Percentiles rank a stretch among this genome's conserved stretches.
These are phyloP conservation scores for Fomitopsis palustris DNA, from an alignment of 1,284 basidiomycete species.

Conservation along the genomic window DNA sequence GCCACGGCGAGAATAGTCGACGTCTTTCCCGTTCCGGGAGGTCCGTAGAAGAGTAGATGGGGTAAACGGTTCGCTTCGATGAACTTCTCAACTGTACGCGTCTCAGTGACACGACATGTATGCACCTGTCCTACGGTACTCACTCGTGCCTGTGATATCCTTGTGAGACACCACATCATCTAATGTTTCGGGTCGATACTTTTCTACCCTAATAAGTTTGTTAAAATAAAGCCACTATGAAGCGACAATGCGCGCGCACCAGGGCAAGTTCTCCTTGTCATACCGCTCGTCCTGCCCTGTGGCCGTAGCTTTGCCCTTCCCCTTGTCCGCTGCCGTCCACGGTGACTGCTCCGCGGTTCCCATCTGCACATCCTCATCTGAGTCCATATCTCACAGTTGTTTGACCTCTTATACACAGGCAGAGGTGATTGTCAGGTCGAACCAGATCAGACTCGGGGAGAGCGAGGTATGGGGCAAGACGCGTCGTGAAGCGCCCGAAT, in stretches of 20 bases:
- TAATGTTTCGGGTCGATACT: conserved; percentile 86
- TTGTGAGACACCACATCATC: conserved; percentile 94
- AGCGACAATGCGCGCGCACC: conserved; percentile 41
- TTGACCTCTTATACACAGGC: not conserved
- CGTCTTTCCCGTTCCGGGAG: conserved; percentile 97
- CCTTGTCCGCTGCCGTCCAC: conserved; percentile 41
- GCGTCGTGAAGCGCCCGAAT: conserved; percentile 11
- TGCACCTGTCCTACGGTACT: conserved; percentile 23
- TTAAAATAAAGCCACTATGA: not conserved
- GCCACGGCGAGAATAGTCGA: conserved; percentile 98
- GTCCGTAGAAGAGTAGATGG: conserved; percentile 96
- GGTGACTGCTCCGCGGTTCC: conserved; percentile 43
- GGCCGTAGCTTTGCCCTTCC: conserved; percentile 59
- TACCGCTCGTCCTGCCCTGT: conserved; percentile 34
- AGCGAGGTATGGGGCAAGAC: not conserved
- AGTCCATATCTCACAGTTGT: conserved; percentile 40
- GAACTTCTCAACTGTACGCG: conserved; percentile 85
- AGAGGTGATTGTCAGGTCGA: conserved; percentile 2
- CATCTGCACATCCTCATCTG: conserved; percentile 53
- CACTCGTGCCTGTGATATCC: conserved; percentile 91
- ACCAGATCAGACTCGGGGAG: not conserved
- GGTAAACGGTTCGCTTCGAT: conserved; percentile 94
- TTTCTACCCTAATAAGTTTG: conserved; percentile 77
- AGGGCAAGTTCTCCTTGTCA: conserved; percentile 67
- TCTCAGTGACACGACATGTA: not conserved